phyloP scores from a whole-genome alignment of 2,329 filamentous ascomycete species.

The Claviceps citrina region DNA sequence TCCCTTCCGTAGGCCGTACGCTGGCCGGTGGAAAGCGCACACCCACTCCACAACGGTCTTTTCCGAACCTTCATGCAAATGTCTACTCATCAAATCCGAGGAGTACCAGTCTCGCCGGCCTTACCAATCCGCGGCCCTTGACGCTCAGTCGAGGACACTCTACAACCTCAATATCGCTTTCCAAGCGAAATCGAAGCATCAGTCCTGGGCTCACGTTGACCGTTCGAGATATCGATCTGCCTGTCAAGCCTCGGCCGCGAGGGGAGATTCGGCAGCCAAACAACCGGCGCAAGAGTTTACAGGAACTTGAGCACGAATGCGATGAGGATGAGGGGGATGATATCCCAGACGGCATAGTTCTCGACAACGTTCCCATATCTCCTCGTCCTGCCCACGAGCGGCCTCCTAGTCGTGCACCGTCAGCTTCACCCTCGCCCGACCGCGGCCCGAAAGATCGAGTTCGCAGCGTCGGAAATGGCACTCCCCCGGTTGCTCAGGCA shows the following conservation, averaged over 20 bases:
- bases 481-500: slow-evolving; percentile 41
- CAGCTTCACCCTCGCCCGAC: slow-evolving; percentile 39
- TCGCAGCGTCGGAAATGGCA: slow-evolving; percentile 47
- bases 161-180: slow-evolving; percentile 22
- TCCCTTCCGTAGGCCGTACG: slow-evolving; percentile 12
- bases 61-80: slow-evolving; percentile 30
- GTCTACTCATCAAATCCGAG: slow-evolving; percentile 33
- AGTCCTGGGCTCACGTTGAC: slow-evolving; percentile 34
- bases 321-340: slow-evolving; percentile 63
- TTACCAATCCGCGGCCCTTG: slow-evolving; percentile 21
- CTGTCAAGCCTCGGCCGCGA: slow-evolving; percentile 22
- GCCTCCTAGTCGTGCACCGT: slow-evolving; percentile 35
- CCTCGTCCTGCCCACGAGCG: slow-evolving; percentile 48
- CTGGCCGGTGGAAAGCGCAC: slow-evolving; percentile 17
- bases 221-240: slow-evolving; percentile 26
- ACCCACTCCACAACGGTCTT: slow-evolving; percentile 23
- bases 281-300: slow-evolving; percentile 47
- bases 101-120: slow-evolving; percentile 29
- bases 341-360: slow-evolving; percentile 61
- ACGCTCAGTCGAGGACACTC: slow-evolving; percentile 15
- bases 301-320: slow-evolving; percentile 61
- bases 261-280: slow-evolving; percentile 60
- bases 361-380: slow-evolving; percentile 72
- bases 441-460: slow-evolving; percentile 34
- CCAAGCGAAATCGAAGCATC: slow-evolving; percentile 32